Base-by-base conservation (phyloP, 768 basidiomycete genomes). In the Boletus tylopilopsis region DNA sequence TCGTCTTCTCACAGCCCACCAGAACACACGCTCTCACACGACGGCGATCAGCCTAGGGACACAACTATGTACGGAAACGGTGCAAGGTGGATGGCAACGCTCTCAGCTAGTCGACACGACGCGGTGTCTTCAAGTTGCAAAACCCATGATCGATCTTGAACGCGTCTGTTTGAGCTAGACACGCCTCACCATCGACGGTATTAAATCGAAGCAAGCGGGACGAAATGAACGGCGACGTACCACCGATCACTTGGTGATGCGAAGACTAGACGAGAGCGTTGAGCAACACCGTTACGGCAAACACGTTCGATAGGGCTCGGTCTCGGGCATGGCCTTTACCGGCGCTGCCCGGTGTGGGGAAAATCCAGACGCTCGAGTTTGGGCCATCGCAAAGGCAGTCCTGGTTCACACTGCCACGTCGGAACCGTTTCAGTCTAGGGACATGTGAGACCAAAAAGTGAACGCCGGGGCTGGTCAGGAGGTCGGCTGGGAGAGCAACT, bases 11-110 rank as follows among this genome's bases (percentile, higher is more conserved):
- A 56, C 55, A 38, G 49, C n/a, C n/a, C 18, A 10, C 18, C 33
- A 3, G 30, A n/a, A 19, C 23, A 40, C 47, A 34, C 50, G 44
- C 51, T 63, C 62, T 63, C 62, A 63, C 62, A 63, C 64, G n/a
- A 43, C 62, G 61, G 62, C 47, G 61, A 65, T 47, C 59, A 50
- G 24, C 7, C 37, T 27, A 33, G 27, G 34, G 37, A 18, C 33
- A 30, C 29, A 10, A 32, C 58, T 57, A 56, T 56, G 55, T 56
- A 56, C 43, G 29, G n/a, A n/a, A n/a, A n/a, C n/a, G n/a, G n/a
- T n/a, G n/a, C 29, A 30, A 29, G 27, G 27, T 8, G 27, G 27
- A 27, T 27, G 25, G 27, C 27, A 27, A 27, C 11, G 9, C 9
- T 27, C 4, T 27, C n/a, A n/a, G n/a, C n/a, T n/a, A n/a, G n/a